Conservation (phyloP, 345 rosid genomes). For the Gossypium mustelinum region DNA sequence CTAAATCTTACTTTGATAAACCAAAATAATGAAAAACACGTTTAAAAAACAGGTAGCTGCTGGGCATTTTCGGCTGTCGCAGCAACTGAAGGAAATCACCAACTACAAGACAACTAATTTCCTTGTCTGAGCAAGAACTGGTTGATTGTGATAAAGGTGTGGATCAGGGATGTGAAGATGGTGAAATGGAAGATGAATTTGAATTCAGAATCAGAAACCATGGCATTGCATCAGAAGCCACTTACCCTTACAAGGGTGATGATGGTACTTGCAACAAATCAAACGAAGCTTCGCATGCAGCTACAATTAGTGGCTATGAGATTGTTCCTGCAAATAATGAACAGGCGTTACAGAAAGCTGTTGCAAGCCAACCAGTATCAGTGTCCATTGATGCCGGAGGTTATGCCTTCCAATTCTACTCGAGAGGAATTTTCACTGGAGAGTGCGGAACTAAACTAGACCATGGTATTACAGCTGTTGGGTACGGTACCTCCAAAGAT, state of each 20-base stretch:
- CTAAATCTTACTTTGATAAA: background rate
- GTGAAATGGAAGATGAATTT: slow-evolving; percentile 57
- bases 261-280: slow-evolving; percentile 31
- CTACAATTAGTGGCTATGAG: slow-evolving; percentile 36
- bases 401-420: slow-evolving; percentile 41
- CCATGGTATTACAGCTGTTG: slow-evolving; percentile 4
- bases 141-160: slow-evolving; percentile 40
- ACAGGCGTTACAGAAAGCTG: slow-evolving; percentile 48
- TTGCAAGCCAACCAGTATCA: slow-evolving; percentile 55
- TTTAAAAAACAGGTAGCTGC: slow-evolving; percentile 1
- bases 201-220: slow-evolving; percentile 32
- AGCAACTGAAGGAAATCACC: slow-evolving; percentile 51
- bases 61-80: slow-evolving; percentile 32
- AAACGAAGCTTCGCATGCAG: slow-evolving; percentile 12
- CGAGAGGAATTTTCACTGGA: slow-evolving; percentile 44
- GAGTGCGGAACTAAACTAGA: slow-evolving; percentile 26
- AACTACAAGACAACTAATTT: slow-evolving; percentile 42
- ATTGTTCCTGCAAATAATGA: slow-evolving; percentile 48
- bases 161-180: slow-evolving; percentile 46
- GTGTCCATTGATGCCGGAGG: slow-evolving; percentile 44
- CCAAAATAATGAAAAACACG: background rate
- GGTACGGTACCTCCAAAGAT: background rate
- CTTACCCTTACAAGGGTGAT: slow-evolving; percentile 42
- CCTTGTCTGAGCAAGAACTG: slow-evolving; percentile 66
- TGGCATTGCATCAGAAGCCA: slow-evolving; percentile 41